phyloP scores from a whole-genome alignment of 495 filamentous ascomycete species.

The Podospora tetraspora region DNA sequence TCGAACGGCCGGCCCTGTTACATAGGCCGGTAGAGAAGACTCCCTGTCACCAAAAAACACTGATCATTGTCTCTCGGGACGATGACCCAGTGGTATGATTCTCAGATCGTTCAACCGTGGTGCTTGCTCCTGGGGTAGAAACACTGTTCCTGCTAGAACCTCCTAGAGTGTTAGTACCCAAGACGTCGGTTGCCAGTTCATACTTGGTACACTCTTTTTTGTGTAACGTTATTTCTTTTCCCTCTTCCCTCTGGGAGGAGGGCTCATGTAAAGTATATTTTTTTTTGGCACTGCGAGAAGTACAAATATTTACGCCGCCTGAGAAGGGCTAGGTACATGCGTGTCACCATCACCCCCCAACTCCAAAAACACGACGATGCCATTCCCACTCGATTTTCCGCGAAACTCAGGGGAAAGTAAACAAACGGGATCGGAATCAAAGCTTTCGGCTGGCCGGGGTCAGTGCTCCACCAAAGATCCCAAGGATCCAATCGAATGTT shows the following conservation, averaged over 20 bases:
- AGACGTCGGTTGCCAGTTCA: not conserved
- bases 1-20: too few species aligned
- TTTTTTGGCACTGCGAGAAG: too few species aligned
- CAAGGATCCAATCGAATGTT: not conserved
- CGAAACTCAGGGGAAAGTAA: not conserved
- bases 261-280: too few species aligned
- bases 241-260: too few species aligned
- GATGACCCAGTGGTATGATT: not conserved
- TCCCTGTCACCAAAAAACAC: not conserved
- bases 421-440: not conserved
- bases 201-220: not conserved
- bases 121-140: not conserved
- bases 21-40: not conserved
- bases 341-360: not conserved
- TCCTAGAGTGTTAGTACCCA: not conserved
- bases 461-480: not conserved
- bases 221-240: too few species aligned
- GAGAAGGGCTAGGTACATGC: too few species aligned
- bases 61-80: too few species aligned
- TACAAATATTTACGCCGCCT: too few species aligned
- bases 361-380: not conserved
- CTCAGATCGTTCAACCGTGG: too few species aligned
- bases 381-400: not conserved
- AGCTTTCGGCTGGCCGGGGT: not conserved
- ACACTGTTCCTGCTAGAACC: not conserved